Percentiles rank a stretch among this genome's conserved stretches.
Evolutionary conservation across 2,329 filamentous ascomycete species (phyloP).

Genomic region (Colletotrichum truncatum): DNA sequence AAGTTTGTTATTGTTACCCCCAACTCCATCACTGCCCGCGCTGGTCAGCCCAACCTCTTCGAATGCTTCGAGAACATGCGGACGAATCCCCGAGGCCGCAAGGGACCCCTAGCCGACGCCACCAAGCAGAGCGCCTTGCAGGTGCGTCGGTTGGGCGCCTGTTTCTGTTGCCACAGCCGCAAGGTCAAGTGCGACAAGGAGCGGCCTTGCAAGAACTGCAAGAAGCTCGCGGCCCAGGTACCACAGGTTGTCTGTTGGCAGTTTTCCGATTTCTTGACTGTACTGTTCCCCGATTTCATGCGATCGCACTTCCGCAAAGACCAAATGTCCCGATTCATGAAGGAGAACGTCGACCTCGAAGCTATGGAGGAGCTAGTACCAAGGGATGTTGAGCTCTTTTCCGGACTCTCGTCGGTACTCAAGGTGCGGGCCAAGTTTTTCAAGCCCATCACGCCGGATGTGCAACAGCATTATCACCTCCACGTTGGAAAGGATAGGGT

Average conservation of each 20-base stretch:
- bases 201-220: slow-evolving; percentile 65
- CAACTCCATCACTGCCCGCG: slow-evolving; percentile 59
- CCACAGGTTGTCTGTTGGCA: slow-evolving; percentile 68
- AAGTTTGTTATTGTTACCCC: slow-evolving; percentile 67
- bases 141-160: slow-evolving; percentile 63
- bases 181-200: slow-evolving; percentile 68
- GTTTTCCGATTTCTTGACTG: slow-evolving; percentile 62
- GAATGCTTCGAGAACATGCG: slow-evolving; percentile 65
- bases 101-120: slow-evolving; percentile 63
- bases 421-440: slow-evolving; percentile 62
- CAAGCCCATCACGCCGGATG: slow-evolving; percentile 55
- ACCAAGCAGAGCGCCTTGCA: slow-evolving; percentile 64
- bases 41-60: slow-evolving; percentile 59
- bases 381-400: slow-evolving; percentile 55
- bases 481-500: slow-evolving; percentile 46
- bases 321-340: slow-evolving; percentile 56
- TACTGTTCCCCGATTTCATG: slow-evolving; percentile 63
- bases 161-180: slow-evolving; percentile 67
- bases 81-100: slow-evolving; percentile 63
- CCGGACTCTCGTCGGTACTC: slow-evolving; percentile 57
- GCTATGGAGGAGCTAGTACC: slow-evolving; percentile 50
- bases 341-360: slow-evolving; percentile 56
- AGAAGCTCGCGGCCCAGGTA: slow-evolving; percentile 57
- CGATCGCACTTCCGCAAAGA: slow-evolving; percentile 60
- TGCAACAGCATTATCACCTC: slow-evolving; percentile 62